Evolutionary conservation across 129 eudicot genomes (phyloP).

Genomic region (Arctium minus): DNA sequence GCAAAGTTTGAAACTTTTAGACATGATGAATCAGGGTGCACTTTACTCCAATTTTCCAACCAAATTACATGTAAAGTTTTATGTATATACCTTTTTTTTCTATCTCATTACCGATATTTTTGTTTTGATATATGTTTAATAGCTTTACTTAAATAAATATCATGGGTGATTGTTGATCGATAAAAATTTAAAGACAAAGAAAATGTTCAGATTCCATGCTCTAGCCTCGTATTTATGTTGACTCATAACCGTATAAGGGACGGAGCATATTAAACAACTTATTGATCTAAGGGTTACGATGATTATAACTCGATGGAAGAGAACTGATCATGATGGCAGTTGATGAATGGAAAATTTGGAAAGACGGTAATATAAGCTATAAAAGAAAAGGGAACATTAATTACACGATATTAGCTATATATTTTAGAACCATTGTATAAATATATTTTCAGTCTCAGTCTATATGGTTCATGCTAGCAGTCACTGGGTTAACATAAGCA

Average conservation of each 20-base stretch:
- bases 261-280: neutral
- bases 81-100: neutral
- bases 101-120: neutral
- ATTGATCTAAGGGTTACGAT: neutral
- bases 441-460: no score
- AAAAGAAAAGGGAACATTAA: no score
- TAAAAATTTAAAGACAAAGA: neutral
- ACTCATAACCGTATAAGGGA: no score
- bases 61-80: neutral
- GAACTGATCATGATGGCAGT: no score
- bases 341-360: no score
- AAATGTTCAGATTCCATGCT: neutral
- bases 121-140: neutral
- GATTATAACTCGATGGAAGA: neutral
- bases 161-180: neutral
- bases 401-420: no score
- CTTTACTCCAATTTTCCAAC: neutral
- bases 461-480: no score
- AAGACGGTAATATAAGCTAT: no score
- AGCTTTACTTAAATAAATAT: neutral
- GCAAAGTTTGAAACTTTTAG: neutral
- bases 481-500: no score
- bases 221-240: neutral
- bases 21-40: slow-evolving; percentile 4
- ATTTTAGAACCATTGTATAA: no score